A percentile compares a stretch with the other conserved stretches of the same genome.
phyloP scores from a whole-genome alignment of 306 rosid genomes.

The Vigna trinervia region DNA sequence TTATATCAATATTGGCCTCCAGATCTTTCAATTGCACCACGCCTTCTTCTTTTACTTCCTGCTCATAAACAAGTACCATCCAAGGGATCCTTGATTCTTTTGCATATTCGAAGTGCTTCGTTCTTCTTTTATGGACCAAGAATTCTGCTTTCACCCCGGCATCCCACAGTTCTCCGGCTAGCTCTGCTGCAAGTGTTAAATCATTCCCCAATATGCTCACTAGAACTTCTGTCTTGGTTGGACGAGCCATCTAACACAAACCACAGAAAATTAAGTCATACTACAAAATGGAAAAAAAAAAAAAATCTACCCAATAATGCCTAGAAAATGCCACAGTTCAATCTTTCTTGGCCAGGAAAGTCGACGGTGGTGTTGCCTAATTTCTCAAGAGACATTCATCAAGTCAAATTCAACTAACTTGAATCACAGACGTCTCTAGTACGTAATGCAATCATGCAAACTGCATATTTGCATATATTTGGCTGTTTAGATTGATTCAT shows the following conservation, averaged over 20 bases:
- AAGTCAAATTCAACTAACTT: not conserved
- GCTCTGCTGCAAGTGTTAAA: conserved; percentile 66
- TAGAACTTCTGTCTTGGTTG: conserved; percentile 82
- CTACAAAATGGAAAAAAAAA: not conserved
- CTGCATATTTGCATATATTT: not conserved
- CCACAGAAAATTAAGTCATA: conserved; percentile 17
- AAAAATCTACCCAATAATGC: not conserved
- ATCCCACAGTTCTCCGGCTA: conserved; percentile 80
- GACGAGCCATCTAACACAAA: conserved; percentile 66
- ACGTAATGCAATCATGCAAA: not conserved
- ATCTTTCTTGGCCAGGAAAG: not conserved
- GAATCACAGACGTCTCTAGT: not conserved
- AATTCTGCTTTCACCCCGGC: conserved; percentile 67
- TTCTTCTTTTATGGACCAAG: conserved; percentile 63
- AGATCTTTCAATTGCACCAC: conserved; percentile 64
- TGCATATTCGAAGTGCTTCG: conserved; percentile 79
- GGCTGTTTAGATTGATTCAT: not conserved
- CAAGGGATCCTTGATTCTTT: conserved; percentile 82
- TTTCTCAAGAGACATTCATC: not conserved
- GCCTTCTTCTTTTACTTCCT: conserved; percentile 69
- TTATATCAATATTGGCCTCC: conserved; percentile 50
- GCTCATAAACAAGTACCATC: conserved; percentile 83
- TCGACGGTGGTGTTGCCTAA: not conserved
- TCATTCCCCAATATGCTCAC: conserved; percentile 85
- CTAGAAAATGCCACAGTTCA: not conserved